Percentiles rank a stretch among this genome's conserved stretches.
phyloP scores from a whole-genome alignment of 805 yeast genomes.

The Pichia heedii region DNA sequence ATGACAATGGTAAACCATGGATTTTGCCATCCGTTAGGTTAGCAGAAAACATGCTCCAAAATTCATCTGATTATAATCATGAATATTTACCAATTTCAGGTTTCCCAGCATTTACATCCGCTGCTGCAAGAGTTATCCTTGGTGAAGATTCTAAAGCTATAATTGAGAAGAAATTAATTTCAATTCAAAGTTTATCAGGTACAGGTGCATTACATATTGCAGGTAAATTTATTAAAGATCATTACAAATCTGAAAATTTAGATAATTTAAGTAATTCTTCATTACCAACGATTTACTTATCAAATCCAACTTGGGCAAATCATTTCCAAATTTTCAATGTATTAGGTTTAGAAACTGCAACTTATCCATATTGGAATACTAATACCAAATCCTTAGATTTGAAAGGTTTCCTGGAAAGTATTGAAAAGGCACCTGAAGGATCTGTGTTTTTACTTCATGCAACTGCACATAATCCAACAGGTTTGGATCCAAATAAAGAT shows the following conservation, averaged over 20 bases:
- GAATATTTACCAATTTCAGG: slow-evolving; percentile 87
- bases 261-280: slow-evolving; percentile 15
- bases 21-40: slow-evolving; percentile 69
- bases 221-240: slow-evolving; percentile 55
- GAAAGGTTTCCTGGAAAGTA: slow-evolving; percentile 54
- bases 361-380: slow-evolving; percentile 83
- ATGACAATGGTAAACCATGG: slow-evolving; percentile 81
- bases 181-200: slow-evolving; percentile 75
- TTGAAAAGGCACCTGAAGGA: slow-evolving; percentile 61
- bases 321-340: slow-evolving; percentile 75
- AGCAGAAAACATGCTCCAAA: slow-evolving; percentile 60
- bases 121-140: slow-evolving; percentile 65
- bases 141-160: slow-evolving; percentile 52
- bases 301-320: slow-evolving; percentile 97
- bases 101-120: slow-evolving; percentile 51
- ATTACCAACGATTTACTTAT: slow-evolving; percentile 49
- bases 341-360: slow-evolving; percentile 55
- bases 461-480: slow-evolving; percentile 98
- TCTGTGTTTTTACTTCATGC: slow-evolving; percentile 83
- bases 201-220: slow-evolving; percentile 90
- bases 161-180: slow-evolving; percentile 39
- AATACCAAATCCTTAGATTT: slow-evolving; percentile 63
- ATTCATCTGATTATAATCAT: slow-evolving; percentile 61
- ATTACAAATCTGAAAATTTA: slow-evolving; percentile 26
- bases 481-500: slow-evolving; percentile 78